Base-by-base conservation (phyloP, 805 yeast species). In the Wickerhamiella allomyrinae region DNA sequence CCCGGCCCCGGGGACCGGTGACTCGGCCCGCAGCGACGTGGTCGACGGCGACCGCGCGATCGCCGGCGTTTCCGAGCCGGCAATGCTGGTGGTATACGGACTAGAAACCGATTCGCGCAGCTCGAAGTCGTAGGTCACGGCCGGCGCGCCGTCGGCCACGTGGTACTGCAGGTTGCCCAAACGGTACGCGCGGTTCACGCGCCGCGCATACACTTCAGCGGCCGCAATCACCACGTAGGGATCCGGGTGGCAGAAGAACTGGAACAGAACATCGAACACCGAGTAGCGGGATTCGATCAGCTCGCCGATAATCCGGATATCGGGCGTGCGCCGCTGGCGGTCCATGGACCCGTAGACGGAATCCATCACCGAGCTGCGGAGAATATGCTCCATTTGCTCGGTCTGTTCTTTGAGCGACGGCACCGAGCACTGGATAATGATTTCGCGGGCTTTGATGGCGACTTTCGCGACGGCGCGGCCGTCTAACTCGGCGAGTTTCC, bases 381-480 rank as follows among this genome's bases (percentile, higher is more conserved):
- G 72, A 54, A 91, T 91, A 61, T 89, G 96, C 67, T 93, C 97
- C 58, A 91, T 73, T 68, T 93, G 98, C 61, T 89, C 96, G 24
- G 94, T 79, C 68, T 97, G 78, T 66, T 91, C 99, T 62, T 83
- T 77, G 49, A 86, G 79, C 3, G 97, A 86, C 29, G 99, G 99
- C 65, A 91, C 71, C 23, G 97, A 85, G 61, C 96, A 91, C 69
- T 87, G 95, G 56, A 91, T 91, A 56, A 91, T 73, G 46, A 93
- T 81, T 66, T 93, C 99, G 60, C 97, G 77, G 1, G 97, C 96
- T 63, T 84, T 86, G 57, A 91, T 69, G 21, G 95, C 84, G 40
- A 89, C 96, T 69, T 87, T 89, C 22, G 95, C 89, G 29, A 95
- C 77, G 7, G 84, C 75, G 59, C 95, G 79, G 20, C 91, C 74